A percentile compares a stretch with the other conserved stretches of the same genome.
Conservation (phyloP, 2,329 filamentous ascomycete genomes). For the Dactylella cylindrospora region DNA sequence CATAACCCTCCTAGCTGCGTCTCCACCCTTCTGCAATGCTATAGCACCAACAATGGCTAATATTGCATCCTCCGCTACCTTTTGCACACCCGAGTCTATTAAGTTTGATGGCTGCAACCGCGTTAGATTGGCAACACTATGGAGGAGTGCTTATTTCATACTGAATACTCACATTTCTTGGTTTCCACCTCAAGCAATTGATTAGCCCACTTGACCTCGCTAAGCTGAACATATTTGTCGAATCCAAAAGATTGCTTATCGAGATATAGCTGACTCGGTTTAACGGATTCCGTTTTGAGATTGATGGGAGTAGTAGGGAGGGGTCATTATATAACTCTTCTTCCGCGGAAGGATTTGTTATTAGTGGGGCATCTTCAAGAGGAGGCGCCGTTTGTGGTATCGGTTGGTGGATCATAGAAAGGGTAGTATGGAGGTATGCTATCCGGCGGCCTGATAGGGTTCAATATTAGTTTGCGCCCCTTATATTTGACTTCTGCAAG, state of each 20-base stretch:
- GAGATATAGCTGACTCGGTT: conserved; percentile 67
- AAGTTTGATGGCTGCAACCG: conserved; percentile 65
- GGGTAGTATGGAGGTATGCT: conserved; percentile 35
- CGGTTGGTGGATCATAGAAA: conserved; percentile 35
- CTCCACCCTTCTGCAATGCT: conserved; percentile 81
- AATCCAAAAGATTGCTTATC: conserved; percentile 64
- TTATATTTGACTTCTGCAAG: conserved; percentile 43
- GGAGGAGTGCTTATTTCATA: conserved; percentile 7
- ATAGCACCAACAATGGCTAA: conserved; percentile 87
- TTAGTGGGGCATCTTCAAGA: not conserved
- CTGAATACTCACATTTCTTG: conserved; percentile 64
- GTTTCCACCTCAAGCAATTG: conserved; percentile 83
- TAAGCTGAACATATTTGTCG: conserved; percentile 67
- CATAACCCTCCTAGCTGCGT: conserved; percentile 71
- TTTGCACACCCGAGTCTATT: conserved; percentile 69
- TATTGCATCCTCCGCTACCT: conserved; percentile 74
- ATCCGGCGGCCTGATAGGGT: conserved; percentile 34
- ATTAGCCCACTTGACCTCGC: conserved; percentile 70
- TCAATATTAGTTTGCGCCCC: not conserved
- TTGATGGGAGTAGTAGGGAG: conserved; percentile 68
- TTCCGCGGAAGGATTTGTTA: conserved; percentile 51
- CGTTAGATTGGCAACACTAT: conserved; percentile 2
- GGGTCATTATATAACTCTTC: conserved; percentile 60
- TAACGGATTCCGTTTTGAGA: conserved; percentile 55
- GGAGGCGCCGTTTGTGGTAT: not conserved